Conservation (phyloP, 2,329 filamentous ascomycete species). For the Sclerotinia minor region DNA sequence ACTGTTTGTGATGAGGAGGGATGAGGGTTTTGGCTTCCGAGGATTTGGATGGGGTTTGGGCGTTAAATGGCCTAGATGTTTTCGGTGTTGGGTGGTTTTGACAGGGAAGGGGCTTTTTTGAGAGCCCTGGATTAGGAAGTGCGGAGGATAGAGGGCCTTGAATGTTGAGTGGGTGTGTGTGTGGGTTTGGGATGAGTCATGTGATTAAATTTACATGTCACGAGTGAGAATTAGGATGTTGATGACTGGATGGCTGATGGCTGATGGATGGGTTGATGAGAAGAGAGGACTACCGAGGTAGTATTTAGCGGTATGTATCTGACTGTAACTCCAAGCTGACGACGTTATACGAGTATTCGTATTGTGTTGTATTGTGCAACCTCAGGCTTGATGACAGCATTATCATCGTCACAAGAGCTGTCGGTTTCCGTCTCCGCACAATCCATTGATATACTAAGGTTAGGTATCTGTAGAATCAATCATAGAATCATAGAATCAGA, state of each 20-base stretch:
- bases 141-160: neutral
- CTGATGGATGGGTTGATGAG: neutral
- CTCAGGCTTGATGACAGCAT: neutral
- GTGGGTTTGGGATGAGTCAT: neutral
- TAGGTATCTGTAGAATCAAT: too few species aligned
- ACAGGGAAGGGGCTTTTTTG: neutral
- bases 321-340: neutral
- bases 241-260: neutral
- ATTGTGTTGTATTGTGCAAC: neutral
- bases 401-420: neutral
- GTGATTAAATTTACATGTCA: neutral
- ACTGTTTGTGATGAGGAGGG: neutral
- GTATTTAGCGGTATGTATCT: neutral
- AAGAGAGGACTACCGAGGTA: neutral
- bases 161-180: too few species aligned
- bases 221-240: neutral
- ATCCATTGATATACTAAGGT: too few species aligned
- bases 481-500: neutral
- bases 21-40: neutral
- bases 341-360: neutral
- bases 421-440: neutral
- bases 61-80: constrained; percentile 1
- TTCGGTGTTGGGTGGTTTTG: neutral
- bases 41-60: neutral
- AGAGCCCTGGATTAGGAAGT: neutral